Evolutionary conservation across 2,329 filamentous ascomycete genomes (phyloP).

Genomic region (Trichoderma koningiopsis): DNA sequence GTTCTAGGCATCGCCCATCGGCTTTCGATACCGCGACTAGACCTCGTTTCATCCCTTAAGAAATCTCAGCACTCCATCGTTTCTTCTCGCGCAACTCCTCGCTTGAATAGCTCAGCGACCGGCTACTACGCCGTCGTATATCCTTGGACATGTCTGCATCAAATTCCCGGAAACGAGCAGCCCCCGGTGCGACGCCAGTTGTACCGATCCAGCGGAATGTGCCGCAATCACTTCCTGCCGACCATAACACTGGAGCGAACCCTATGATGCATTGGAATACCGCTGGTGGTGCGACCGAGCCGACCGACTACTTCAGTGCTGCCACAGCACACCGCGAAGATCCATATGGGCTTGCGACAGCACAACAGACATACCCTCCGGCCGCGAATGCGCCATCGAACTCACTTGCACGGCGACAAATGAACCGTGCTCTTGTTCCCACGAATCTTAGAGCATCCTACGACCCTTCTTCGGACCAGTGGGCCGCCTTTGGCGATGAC

Average conservation of each 20-base stretch:
- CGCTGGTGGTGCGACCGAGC: slow-evolving; percentile 38
- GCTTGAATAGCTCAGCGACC: not conserved
- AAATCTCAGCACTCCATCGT: not conserved
- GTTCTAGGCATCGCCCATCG: slow-evolving; percentile 9
- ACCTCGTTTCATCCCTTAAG: not conserved
- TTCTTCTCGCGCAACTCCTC: not conserved
- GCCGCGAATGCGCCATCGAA: slow-evolving; percentile 46
- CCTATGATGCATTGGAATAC: slow-evolving; percentile 51
- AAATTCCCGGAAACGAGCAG: slow-evolving; percentile 70
- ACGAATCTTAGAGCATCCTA: slow-evolving; percentile 44
- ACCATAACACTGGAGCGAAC: slow-evolving; percentile 48
- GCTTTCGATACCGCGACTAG: not conserved
- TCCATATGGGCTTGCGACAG: slow-evolving; percentile 44
- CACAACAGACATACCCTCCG: slow-evolving; percentile 40
- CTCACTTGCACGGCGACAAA: slow-evolving; percentile 54
- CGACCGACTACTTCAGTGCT: slow-evolving; percentile 42
- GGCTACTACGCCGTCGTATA: slow-evolving; percentile 8
- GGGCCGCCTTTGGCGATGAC: slow-evolving; percentile 48
- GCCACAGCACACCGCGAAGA: slow-evolving; percentile 39
- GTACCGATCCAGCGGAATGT: slow-evolving; percentile 55
- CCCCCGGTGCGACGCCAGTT: slow-evolving; percentile 69
- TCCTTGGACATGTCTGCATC: slow-evolving; percentile 47
- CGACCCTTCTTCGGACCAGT: slow-evolving; percentile 44
- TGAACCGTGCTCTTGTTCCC: slow-evolving; percentile 54
- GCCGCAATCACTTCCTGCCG: slow-evolving; percentile 50